phyloP scores from a whole-genome alignment of 1,284 basidiomycete species.

The Moesziomyces sp. region DNA sequence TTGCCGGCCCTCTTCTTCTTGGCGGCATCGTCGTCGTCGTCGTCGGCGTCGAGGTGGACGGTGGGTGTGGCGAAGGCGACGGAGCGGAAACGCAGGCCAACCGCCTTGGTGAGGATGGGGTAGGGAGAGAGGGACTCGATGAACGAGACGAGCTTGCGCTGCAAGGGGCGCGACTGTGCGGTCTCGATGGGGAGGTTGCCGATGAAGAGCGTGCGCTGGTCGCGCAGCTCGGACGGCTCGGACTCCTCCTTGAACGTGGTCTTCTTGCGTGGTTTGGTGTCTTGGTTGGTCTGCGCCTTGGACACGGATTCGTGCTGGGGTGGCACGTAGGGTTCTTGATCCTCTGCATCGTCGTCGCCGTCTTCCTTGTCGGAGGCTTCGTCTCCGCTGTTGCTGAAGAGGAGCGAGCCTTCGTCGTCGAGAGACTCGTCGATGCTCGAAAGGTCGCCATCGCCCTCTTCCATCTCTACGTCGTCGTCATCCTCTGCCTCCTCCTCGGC shows the following conservation, averaged over 20 bases:
- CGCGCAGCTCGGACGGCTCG: conserved; percentile 69
- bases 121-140: conserved; percentile 62
- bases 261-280: conserved; percentile 33
- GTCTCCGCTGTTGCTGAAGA: conserved; percentile 32
- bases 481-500: conserved; percentile 13
- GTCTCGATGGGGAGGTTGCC: conserved; percentile 86
- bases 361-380: conserved; percentile 21
- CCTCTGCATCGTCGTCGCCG: conserved; percentile 26
- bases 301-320: conserved; percentile 69
- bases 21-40: conserved; percentile 63
- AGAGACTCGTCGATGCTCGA: conserved; percentile 31
- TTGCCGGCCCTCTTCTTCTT: conserved; percentile 66
- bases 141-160: conserved; percentile 67
- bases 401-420: conserved; percentile 35
- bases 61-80: conserved; percentile 66
- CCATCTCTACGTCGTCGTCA: conserved; percentile 37
- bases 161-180: conserved; percentile 72
- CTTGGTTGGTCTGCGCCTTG: conserved; percentile 32
- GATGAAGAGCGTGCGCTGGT: conserved; percentile 89
- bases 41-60: conserved; percentile 51
- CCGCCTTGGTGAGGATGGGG: conserved; percentile 48
- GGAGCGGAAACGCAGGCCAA: conserved; percentile 66
- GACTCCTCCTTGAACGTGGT: conserved; percentile 50
- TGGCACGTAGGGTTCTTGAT: conserved; percentile 47
- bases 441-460: conserved; percentile 40